Conservation (phyloP, 306 rosid species). For the Trifolium pratense region DNA sequence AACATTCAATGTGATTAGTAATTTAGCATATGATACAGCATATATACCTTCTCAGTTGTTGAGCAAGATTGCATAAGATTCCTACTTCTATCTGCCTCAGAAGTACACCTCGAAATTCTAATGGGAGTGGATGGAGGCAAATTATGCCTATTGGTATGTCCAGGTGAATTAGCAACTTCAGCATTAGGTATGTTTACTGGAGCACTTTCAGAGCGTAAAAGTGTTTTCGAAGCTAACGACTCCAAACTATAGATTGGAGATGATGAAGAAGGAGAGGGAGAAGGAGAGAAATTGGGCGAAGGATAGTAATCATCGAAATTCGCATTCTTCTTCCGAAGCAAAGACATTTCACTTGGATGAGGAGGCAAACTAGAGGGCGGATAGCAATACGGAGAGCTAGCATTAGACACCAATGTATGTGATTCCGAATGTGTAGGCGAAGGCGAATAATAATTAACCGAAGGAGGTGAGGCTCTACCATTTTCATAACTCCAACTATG, state of each 20-base stretch:
- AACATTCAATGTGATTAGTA: constrained; percentile 1
- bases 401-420: constrained; percentile 50
- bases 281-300: constrained; percentile 49
- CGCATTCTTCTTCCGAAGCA: constrained; percentile 56
- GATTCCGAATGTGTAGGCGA: constrained; percentile 80
- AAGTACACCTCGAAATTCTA: constrained; percentile 45
- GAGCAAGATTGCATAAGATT: constrained; percentile 52
- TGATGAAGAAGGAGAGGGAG: constrained; percentile 55
- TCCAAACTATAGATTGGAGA: constrained; percentile 61
- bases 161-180: constrained; percentile 53
- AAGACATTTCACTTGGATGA: constrained; percentile 62
- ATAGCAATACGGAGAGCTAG: constrained; percentile 46
- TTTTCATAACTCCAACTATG: constrained; percentile 84
- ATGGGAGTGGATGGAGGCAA: constrained; percentile 70
- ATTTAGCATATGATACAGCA: constrained; percentile 23
- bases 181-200: constrained; percentile 60
- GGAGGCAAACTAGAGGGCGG: constrained; percentile 76
- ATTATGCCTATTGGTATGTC: constrained; percentile 50
- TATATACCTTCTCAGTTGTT: constrained; percentile 70
- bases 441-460: constrained; percentile 55
- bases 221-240: constrained; percentile 47
- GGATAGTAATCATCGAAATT: constrained; percentile 66
- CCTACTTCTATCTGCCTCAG: constrained; percentile 50
- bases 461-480: constrained; percentile 63
- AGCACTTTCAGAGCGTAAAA: constrained; percentile 81